Evolutionary conservation across 306 rosid species (phyloP), one percentile per base, ranked within the genome.

Genomic region (Luffa acutangula): DNA sequence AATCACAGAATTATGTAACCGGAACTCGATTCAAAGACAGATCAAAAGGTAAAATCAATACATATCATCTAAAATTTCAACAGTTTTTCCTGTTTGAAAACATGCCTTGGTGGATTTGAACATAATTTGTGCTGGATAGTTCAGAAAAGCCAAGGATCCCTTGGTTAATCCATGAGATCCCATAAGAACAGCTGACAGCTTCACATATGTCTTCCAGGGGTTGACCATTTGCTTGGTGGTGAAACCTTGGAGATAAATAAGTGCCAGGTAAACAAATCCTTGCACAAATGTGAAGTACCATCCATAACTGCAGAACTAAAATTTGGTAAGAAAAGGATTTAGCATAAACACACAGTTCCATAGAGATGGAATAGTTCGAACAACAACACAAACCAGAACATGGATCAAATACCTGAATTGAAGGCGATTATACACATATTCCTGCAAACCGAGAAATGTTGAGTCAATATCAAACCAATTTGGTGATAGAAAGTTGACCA

Each of bases 271-370:
- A 60, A 89, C 93, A 82, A 89, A 84, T 69, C 93, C 91, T 86
- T 90, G 93, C 59, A 88, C 89, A 82, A 90, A 88, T 34, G 93
- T 90, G 84, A 90, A 88, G 76, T 90, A 88, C 93, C 93, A 90
- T 18, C 93, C 93, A 67, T 76, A 90, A 82, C 93, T 90, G 88
- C 62, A 82, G 18, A 34, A 51, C 53, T 56, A 54, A 56, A 60
- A 18, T 41, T 49, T 2, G 37, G 49, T 21, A 39, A 53, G n/a
- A 59, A 64, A 46, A 25, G 10, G 45, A 6, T 9, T 42, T 53
- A 65, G 63, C 12, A 71, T 25, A 77, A 52, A 76, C 15, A 77
- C 31, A 20, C 34, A n/a, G 1, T 57, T 52, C 59, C 57, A 73
- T 64, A 64, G 78, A 18, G 63, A 46, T 12, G 52, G 45, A 37